Percentiles rank a stretch among this genome's conserved stretches.
phyloP scores from a whole-genome alignment of 345 rosid genomes.

The Murraya koenigii region DNA sequence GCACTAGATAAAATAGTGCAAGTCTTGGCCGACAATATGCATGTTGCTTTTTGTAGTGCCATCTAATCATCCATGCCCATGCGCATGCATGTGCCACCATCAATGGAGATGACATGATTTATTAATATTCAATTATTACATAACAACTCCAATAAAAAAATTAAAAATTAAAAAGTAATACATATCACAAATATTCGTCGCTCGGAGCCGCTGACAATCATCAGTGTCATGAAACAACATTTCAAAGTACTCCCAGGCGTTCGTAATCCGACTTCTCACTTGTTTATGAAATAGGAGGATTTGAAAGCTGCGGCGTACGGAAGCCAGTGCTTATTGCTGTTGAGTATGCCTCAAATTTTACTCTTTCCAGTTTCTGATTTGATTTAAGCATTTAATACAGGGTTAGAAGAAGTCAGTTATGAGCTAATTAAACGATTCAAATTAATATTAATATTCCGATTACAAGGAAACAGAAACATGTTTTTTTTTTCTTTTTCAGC shows the following conservation, averaged over 20 bases:
- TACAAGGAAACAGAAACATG: too few species aligned
- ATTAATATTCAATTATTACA: too few species aligned
- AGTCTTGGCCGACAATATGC: not conserved
- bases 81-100: not conserved
- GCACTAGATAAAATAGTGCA: not conserved
- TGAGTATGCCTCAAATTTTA: too few species aligned
- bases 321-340: too few species aligned
- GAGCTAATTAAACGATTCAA: too few species aligned
- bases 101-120: not conserved
- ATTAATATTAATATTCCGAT: too few species aligned
- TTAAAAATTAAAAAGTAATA: not conserved
- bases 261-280: not conserved
- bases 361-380: too few species aligned
- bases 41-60: not conserved
- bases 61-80: slow-evolving; percentile 2
- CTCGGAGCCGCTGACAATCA: not conserved
- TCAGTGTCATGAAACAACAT: not conserved
- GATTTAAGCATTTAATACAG: too few species aligned
- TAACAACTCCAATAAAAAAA: not conserved
- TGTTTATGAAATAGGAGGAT: too few species aligned
- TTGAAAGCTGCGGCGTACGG: too few species aligned
- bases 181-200: not conserved
- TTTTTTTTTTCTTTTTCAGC: too few species aligned
- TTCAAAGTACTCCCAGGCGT: not conserved
- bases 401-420: too few species aligned